Conservation (phyloP, 2,329 filamentous ascomycete genomes). For the Clarireedia homoeocarpa region DNA sequence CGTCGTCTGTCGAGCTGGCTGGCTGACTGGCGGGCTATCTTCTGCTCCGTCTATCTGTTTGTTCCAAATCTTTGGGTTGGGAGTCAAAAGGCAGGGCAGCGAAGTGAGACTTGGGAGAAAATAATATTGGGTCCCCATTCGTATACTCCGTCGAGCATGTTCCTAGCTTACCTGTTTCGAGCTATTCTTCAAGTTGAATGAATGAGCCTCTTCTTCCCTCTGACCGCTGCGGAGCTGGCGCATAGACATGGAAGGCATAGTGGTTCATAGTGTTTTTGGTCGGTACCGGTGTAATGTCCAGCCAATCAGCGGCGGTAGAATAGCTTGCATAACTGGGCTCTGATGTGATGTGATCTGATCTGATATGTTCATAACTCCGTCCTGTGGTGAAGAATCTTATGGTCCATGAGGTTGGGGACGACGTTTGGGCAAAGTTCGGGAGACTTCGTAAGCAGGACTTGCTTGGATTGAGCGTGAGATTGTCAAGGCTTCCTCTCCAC, state of each 20-base stretch:
- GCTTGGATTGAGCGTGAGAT: no score
- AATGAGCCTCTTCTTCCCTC: slow-evolving; percentile 2
- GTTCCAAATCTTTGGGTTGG: no score
- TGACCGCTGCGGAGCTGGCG: slow-evolving; percentile 9
- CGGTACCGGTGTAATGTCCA: slow-evolving; percentile 1
- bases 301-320: slow-evolving; percentile 2
- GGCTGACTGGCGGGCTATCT: no score
- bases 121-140: not conserved
- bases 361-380: not conserved
- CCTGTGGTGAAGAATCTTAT: slow-evolving; percentile 4
- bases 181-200: slow-evolving; percentile 4
- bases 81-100: no score
- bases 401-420: not conserved
- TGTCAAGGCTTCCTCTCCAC: no score
- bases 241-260: slow-evolving; percentile 4
- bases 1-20: no score
- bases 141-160: slow-evolving; percentile 1
- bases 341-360: not conserved
- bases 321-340: slow-evolving; percentile 1
- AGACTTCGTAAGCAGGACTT: no score
- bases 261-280: slow-evolving; percentile 1
- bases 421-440: not conserved
- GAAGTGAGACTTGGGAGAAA: not conserved
- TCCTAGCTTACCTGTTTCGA: not conserved
- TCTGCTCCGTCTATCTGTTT: no score